Evolutionary conservation across 208 protist genomes (phyloP), one percentile per base, ranked within the genome.

Genomic region (Leishmania tarentolae): DNA sequence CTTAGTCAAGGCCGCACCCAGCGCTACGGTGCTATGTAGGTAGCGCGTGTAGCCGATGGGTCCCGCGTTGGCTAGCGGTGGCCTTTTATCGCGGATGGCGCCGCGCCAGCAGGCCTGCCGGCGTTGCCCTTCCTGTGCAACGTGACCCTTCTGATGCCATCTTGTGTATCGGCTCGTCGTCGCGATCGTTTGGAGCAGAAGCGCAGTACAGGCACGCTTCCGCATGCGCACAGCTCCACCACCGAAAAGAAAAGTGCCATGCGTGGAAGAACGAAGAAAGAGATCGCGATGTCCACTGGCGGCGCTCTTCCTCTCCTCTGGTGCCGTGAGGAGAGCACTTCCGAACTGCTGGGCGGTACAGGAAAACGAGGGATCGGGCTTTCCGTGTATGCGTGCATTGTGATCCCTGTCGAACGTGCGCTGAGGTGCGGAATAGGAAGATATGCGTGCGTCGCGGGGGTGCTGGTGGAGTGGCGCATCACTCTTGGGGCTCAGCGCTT

Each of bases 361-460:
- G 11, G 4, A 61, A 31, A 7, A 61, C n/a, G n/a, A 84, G 31
- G 88, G 57, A 31, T 35, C 28, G 24, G 57, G n/a, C 6, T 35
- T 35, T 63, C 91, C 13, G 76, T 91, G 40, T 24, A 93, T 24
- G 77, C 79, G 35, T 88, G 94, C 28, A 87, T 90, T 21, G 19
- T 53, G 69, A 6, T 21, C 28, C 37, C 31, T 46, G 42, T 50
- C 40, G 24, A 44, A 31, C 31, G 0, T 71, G 63, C 63, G 31
- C 63, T 42, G 35, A 17, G 63, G 4, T 8, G 31, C 9, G 8
- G 57, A 28, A 17, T 40, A 71, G 19, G 21, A 46, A 5, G 63
- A 69, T 69, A 19, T 69, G 5, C 19, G 17, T 69, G 37, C 44
- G 37, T 69, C 19, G 42, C 21, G 28, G 15, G 6, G 15, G 66